Base-by-base conservation (phyloP, 768 basidiomycete species). In the Bullera alba region DNA sequence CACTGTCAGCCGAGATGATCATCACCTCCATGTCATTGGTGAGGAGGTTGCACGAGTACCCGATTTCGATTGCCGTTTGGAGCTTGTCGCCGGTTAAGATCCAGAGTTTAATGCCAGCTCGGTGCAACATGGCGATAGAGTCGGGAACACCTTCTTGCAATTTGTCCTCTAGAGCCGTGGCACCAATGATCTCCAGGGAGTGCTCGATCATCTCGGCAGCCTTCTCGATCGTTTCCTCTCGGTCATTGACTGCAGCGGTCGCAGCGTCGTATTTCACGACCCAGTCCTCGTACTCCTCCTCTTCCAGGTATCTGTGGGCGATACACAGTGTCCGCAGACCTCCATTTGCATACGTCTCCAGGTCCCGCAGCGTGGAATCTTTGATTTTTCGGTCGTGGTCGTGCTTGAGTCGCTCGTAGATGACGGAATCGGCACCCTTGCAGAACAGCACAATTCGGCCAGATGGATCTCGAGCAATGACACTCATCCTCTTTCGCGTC, bases 41-140 rank as follows among this genome's bases (percentile, higher is more conserved):
- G 53, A 97, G 80, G 16, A 97, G 76, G 69, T 96, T 97, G 75
- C 93, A 95, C 61, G 84, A 86, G 78, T 87, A 97, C 10, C 87
- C 93, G 56, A 99, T 97, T 70, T 96, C 93, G 66, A 99, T 96
- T 14, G 93, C 93, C 0, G 93, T 99, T 72, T 97, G 92, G 0
- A 96, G 78, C 73, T 99, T 99, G 75, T 99, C 93, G 23, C 92
- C 91, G 29, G 93, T 97, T 42, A 96, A 75, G 71, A 97, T 93
- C 93, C 93, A 99, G 2, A 99, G 72, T 74, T 96, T 99, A 76
- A 99, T 95, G 12, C 93, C 93, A 1, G 93, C 93, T 25, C 80
- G 77, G 63, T 95, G 90, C 16, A 99, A 77, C 48, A 79, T 84
- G 59, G 89, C 90, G 57, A 99, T 97, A 1, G 93, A 86, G 51